Evolutionary conservation across 768 basidiomycete genomes (phyloP).

Genomic region (Russula foetens): DNA sequence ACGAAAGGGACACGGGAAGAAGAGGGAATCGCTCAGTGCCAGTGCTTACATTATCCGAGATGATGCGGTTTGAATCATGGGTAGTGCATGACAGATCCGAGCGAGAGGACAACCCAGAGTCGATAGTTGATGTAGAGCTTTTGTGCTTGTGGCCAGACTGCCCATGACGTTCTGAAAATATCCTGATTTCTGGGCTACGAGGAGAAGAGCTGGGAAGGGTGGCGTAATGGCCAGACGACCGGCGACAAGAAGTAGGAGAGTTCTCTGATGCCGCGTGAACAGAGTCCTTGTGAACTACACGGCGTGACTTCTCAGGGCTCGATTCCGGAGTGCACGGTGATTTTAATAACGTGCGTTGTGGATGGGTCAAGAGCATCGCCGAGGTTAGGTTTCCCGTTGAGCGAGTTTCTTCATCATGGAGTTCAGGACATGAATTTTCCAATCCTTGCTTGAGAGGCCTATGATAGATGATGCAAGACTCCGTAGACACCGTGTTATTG

Average conservation of each 20-base stretch:
- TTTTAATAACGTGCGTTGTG: background rate
- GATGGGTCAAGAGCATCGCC: background rate
- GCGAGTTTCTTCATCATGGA: background rate
- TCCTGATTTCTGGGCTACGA: background rate
- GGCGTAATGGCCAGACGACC: background rate
- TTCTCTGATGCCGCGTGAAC: background rate
- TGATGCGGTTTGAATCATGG: background rate
- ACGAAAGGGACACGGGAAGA: slow-evolving; percentile 36
- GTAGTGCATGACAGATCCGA: background rate
- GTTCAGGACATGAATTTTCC: background rate
- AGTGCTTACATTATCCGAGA: background rate
- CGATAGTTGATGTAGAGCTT: slow-evolving; percentile 4
- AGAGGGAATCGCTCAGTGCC: slow-evolving; percentile 7
- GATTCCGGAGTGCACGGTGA: background rate
- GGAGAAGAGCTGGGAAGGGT: background rate
- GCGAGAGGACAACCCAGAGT: background rate
- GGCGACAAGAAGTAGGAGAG: background rate
- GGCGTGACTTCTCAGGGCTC: background rate
- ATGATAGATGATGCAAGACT: background rate
- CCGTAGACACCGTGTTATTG: background rate
- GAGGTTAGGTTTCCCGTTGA: background rate
- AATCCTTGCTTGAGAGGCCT: background rate
- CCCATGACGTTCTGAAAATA: background rate
- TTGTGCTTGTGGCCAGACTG: background rate
- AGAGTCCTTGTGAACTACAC: background rate